Evolutionary conservation across 1,284 basidiomycete genomes (phyloP).

Genomic region (Thecaphora frezii): DNA sequence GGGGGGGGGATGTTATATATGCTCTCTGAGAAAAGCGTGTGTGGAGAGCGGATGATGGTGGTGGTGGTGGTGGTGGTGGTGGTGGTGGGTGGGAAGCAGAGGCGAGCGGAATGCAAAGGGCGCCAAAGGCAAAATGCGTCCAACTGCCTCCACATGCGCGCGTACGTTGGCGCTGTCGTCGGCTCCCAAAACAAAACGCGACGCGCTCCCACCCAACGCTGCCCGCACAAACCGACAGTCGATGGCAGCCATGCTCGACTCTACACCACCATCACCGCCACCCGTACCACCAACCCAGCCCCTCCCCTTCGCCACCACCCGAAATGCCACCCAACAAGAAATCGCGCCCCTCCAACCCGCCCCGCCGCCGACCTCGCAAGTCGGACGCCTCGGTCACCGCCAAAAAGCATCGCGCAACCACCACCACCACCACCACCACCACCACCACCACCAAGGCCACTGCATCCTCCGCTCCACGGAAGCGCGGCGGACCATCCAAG

Average conservation of each 20-base stretch:
- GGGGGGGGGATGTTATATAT: no score
- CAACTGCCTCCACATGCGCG: no score
- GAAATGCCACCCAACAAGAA: not conserved
- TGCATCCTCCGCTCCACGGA: no score
- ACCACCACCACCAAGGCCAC: no score
- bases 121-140: no score
- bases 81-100: not conserved
- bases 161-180: no score
- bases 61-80: not conserved
- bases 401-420: constrained; percentile 6
- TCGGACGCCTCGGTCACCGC: constrained; percentile 19
- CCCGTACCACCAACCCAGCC: no score
- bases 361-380: constrained; percentile 4
- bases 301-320: no score
- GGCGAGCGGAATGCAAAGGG: not conserved
- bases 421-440: not conserved
- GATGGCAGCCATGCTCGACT: no score
- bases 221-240: no score
- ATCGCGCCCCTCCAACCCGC: not conserved
- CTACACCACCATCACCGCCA: not conserved
- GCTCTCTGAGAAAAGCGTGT: not conserved
- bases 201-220: no score
- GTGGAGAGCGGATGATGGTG: not conserved
- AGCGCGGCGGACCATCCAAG: constrained; percentile 11
- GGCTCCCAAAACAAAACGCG: no score